These are phyloP conservation scores for Candida dendrica DNA, from an alignment of 805 yeast genomes.

Conservation along the genomic window DNA sequence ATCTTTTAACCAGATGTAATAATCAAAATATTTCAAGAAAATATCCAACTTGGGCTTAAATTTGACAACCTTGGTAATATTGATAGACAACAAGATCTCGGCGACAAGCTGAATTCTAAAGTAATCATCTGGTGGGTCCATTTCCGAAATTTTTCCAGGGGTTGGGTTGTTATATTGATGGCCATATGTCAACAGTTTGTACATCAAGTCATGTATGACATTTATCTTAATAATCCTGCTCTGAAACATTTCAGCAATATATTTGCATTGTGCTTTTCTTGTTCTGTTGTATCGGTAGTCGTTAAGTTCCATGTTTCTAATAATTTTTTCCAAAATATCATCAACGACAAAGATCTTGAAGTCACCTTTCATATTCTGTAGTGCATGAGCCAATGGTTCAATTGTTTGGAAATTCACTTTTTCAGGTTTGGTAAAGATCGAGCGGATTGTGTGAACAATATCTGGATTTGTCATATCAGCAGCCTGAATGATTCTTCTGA, in stretches of 20 bases:
- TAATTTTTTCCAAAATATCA: constrained; percentile 53
- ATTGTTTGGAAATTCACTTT: constrained; percentile 53
- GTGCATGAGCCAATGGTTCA: constrained; percentile 38
- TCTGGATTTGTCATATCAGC: constrained; percentile 40
- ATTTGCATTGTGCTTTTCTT: constrained; percentile 54
- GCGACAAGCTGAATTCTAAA: constrained; percentile 59
- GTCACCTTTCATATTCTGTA: constrained; percentile 30
- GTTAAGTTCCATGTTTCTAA: constrained; percentile 58
- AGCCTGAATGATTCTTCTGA: constrained; percentile 31
- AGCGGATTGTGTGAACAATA: constrained; percentile 26
- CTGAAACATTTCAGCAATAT: constrained; percentile 52
- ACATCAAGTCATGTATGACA: constrained; percentile 44
- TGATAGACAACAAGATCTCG: constrained; percentile 30
- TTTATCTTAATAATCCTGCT: constrained; percentile 36
- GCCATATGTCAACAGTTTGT: constrained; percentile 56
- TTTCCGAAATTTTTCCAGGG: constrained; percentile 28
- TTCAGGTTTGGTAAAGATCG: constrained; percentile 52
- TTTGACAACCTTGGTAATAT: constrained; percentile 9
- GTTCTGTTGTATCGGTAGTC: constrained; percentile 52
- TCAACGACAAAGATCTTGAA: constrained; percentile 49
- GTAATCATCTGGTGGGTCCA: constrained; percentile 64
- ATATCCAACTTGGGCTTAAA: constrained; percentile 22
- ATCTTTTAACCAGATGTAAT: constrained; percentile 55
- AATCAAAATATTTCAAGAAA: constrained; percentile 60
- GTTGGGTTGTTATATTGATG: constrained; percentile 54